Conservation (phyloP, 768 basidiomycete species). For the Suillus decipiens region DNA sequence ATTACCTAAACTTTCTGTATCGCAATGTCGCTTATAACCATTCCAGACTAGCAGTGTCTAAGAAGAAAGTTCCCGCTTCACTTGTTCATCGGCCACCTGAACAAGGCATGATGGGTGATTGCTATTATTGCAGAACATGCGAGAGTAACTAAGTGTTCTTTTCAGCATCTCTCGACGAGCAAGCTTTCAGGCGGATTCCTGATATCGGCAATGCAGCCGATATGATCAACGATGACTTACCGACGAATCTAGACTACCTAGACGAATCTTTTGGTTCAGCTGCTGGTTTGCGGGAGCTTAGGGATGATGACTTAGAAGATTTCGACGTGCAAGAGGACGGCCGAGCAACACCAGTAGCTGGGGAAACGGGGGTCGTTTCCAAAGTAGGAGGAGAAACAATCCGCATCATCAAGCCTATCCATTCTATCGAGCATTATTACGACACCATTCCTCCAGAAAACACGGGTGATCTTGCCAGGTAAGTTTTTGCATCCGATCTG, state of each 20-base stretch:
- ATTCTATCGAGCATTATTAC: conserved; percentile 74
- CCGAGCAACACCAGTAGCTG: conserved; percentile 18
- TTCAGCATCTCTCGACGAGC: conserved; percentile 75
- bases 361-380: conserved; percentile 50
- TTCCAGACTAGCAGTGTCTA: conserved; percentile 10
- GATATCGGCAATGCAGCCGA: conserved; percentile 81
- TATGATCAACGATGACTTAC: conserved; percentile 90
- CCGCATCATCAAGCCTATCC: conserved; percentile 69
- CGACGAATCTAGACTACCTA: conserved; percentile 85
- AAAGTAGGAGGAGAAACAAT: conserved; percentile 84
- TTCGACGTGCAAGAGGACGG: conserved; percentile 43
- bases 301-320: conserved; percentile 73
- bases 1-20: not conserved
- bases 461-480: conserved; percentile 49
- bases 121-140: not conserved
- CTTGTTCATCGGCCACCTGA: conserved; percentile 1
- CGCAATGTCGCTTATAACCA: not conserved
- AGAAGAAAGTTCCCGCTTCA: conserved; percentile 8
- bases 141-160: conserved; percentile 11
- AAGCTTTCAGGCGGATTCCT: conserved; percentile 75
- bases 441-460: conserved; percentile 61
- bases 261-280: conserved; percentile 80
- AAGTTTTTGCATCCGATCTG: conserved; percentile 21
- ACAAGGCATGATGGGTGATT: conserved; percentile 31
- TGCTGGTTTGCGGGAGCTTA: conserved; percentile 70